Evolutionary conservation across 306 rosid genomes (phyloP), one percentile per base, ranked within the genome.

Genomic region (Vachellia collinsii): DNA sequence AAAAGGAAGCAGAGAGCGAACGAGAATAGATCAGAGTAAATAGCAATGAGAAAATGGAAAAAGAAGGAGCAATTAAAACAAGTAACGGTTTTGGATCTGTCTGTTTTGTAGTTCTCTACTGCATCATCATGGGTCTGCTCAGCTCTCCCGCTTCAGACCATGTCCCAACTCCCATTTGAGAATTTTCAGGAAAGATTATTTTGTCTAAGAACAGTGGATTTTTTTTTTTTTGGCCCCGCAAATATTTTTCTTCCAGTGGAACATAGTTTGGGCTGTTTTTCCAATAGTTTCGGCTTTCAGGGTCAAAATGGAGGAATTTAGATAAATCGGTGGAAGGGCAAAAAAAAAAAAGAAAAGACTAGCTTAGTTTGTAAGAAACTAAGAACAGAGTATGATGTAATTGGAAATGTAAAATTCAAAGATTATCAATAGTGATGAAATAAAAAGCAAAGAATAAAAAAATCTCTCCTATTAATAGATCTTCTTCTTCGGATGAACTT

Each of bases 1-100:
- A 74, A 65, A 23, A 19, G 22, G 62, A 8, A 59, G 4, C 17
- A 75, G 79, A 39, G 14, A 20, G 17, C 2, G 22, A 12, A n/a
- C 1, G 56, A 14, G 70, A 11, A 1, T 22, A 42, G 70, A 20
- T 41, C 46, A 7, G 70, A 5, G 70, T 3, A 10, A 73, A 51
- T 34, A 12, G 85, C 62, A 85, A 84, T 71, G 82, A 78, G 80
- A 36, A 78, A 43, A 43, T 43, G 11, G 38, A 75, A 12, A 78
- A 64, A 63, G 73, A 74, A 74, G 72, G 44, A 69, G 58, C 54
- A 76, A 41, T 20, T 34, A 77, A 74, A 59, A 47, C 13, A 61
- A 72, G 63, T 19, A 44, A 71, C 59, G 37, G 78, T 29, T 69
- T 42, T 42, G 80, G 89, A 76, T 86, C 85, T 78, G 74, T 48